Evolutionary conservation across 2,329 filamentous ascomycete species (phyloP).

Genomic region (Colletotrichum scovillei): DNA sequence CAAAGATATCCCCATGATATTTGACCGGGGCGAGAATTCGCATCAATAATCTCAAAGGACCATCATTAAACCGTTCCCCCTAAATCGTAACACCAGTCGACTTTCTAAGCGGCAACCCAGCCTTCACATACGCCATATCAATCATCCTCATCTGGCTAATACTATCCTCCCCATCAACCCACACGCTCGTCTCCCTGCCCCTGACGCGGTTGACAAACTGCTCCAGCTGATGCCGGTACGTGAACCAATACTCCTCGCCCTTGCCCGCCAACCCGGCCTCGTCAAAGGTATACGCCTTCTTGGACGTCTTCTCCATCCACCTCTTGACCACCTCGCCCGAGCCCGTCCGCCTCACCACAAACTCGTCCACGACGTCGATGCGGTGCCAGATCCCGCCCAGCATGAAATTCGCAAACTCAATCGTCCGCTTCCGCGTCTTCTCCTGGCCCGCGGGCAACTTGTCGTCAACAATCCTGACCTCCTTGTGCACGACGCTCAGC

Average conservation of each 20-base stretch:
- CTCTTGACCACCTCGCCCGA: slow-evolving; percentile 37
- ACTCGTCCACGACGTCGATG: slow-evolving; percentile 50
- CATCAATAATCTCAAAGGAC: too few relatives aligned
- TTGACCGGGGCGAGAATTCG: neutral
- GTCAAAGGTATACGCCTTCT: slow-evolving; percentile 49
- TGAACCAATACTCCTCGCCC: slow-evolving; percentile 53
- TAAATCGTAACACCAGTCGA: slow-evolving; percentile 32
- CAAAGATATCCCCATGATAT: slow-evolving; percentile 25
- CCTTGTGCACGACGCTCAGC: slow-evolving; percentile 39
- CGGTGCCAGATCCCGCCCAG: slow-evolving; percentile 45
- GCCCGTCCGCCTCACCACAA: slow-evolving; percentile 42
- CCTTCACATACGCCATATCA: slow-evolving; percentile 58
- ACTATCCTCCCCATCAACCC: slow-evolving; percentile 55
- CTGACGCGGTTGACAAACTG: slow-evolving; percentile 59
- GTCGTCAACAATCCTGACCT: slow-evolving; percentile 29
- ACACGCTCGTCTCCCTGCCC: slow-evolving; percentile 49
- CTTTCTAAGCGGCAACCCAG: slow-evolving; percentile 29
- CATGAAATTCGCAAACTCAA: slow-evolving; percentile 45
- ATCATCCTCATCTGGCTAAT: slow-evolving; percentile 58
- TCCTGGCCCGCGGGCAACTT: slow-evolving; percentile 38
- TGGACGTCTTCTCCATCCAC: slow-evolving; percentile 40
- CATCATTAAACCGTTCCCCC: too few relatives aligned
- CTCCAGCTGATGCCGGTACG: slow-evolving; percentile 60
- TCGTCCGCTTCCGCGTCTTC: slow-evolving; percentile 40
- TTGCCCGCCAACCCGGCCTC: slow-evolving; percentile 45